Evolutionary conservation across 2,329 filamentous ascomycete genomes (phyloP), one percentile per base, ranked within the genome.

Genomic region (Dothideomycetes sp.): DNA sequence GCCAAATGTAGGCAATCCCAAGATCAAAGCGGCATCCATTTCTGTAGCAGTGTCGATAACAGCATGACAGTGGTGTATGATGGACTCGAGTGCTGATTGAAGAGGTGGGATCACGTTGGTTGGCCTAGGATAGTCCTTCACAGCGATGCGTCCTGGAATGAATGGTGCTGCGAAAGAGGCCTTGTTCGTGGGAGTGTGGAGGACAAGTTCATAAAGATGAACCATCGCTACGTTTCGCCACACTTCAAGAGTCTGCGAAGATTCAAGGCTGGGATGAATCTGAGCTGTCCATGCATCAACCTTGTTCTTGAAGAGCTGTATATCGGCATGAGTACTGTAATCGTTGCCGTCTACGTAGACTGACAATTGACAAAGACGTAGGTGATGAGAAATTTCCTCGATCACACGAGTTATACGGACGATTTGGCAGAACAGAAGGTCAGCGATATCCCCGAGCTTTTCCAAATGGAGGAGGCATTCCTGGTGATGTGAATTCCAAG

Each of bases 131-230:
- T 54, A 51, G 33, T 57, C 55, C 4, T 48, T 49, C 19, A 51
- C 40, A 9, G 51, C 49, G 7, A 58, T 44, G 5, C 47, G 52
- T 19, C 54, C 52, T 3, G 53, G 44, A 11, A 57, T 22, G 38
- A 49, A 57, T 8, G 55, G 55, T 11, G 53, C 55, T 4, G 53
- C 45, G 32, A 57, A 58, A 12, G 45, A 50, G 2, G 45, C 33
- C 33, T 53, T 53, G 38, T 58, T 58, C 1, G 53, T 55, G 9
- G 45, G 6, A 4, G 55, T 58, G 29, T 57, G 53, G 3, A 58
- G 41, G 7, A 55, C 47, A 9, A 48, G 27, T 34, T 57, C 55
- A 41, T 58, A 49, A 23, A 57, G 48, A 28, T 53, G 47, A 3
- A 53, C 39, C 12, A 50, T 52, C 3, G 50, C 48, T 12, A 56